Conservation (phyloP, 2,329 filamentous ascomycete genomes). For the Phyllosticta paracitricarpa region DNA sequence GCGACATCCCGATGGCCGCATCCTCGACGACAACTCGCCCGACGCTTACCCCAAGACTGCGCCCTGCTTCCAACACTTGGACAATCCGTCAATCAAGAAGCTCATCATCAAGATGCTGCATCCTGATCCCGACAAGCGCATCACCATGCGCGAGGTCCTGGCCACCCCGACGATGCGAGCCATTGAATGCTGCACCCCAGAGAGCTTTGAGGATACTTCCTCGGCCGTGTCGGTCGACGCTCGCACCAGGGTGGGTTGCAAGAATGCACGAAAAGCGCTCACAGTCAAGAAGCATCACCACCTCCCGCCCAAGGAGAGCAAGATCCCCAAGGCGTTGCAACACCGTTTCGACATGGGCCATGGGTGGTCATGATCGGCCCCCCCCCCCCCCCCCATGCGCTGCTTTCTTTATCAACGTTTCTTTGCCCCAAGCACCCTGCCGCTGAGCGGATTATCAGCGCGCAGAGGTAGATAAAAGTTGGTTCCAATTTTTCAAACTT, state of each 20-base stretch:
- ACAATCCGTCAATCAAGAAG: conserved; percentile 58
- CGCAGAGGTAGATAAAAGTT: background rate
- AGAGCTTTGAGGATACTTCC: conserved; percentile 57
- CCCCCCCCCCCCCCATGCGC: too few relatives aligned
- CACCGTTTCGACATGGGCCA: conserved; percentile 32
- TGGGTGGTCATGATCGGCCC: conserved; percentile 15
- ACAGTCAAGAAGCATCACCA: conserved; percentile 37
- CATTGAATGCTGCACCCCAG: conserved; percentile 69
- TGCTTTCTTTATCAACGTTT: background rate
- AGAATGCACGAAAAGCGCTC: conserved; percentile 24
- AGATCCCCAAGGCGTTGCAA: conserved; percentile 23
- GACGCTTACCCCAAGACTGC: conserved; percentile 54
- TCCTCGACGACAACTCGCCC: conserved; percentile 38
- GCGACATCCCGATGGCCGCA: conserved; percentile 41
- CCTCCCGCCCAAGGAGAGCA: conserved; percentile 31
- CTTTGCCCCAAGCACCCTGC: background rate
- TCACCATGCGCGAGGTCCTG: conserved; percentile 58
- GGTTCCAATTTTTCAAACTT: background rate
- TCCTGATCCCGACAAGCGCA: conserved; percentile 61
- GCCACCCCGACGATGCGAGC: conserved; percentile 62
- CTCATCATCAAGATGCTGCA: conserved; percentile 75
- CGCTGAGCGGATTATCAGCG: background rate
- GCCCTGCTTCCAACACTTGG: conserved; percentile 55
- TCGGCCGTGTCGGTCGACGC: conserved; percentile 47
- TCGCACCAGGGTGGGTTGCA: conserved; percentile 32